Conservation (phyloP, 768 basidiomycete species). For the Mycena maculata region DNA sequence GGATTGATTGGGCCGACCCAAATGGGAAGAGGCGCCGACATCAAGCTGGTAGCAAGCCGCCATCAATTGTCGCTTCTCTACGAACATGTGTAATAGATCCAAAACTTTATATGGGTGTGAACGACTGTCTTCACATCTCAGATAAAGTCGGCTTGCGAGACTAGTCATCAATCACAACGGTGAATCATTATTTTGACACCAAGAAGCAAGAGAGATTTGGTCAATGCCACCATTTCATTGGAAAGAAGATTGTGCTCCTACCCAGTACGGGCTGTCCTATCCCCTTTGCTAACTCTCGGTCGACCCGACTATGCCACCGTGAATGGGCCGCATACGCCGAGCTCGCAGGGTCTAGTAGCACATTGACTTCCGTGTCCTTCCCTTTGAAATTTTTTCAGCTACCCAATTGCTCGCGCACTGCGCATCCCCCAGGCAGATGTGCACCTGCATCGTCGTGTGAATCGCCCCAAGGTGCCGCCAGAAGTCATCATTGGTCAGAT, state of each 20-base stretch:
- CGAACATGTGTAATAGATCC: too few relatives aligned
- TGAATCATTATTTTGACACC: not conserved
- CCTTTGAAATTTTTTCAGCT: conserved; percentile 29
- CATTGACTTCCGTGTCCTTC: not conserved
- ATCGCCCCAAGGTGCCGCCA: not conserved
- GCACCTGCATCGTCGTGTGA: conserved; percentile 3
- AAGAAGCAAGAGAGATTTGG: not conserved
- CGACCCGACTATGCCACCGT: conserved; percentile 12
- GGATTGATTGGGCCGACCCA: too few relatives aligned
- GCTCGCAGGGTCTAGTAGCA: conserved; percentile 7
- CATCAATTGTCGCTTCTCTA: too few relatives aligned
- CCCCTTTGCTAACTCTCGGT: not conserved
- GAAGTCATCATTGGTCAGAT: not conserved
- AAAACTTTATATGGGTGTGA: too few relatives aligned
- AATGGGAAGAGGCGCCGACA: too few relatives aligned
- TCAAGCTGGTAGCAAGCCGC: too few relatives aligned
- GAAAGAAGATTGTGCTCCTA: not conserved
- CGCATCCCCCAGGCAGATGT: conserved; percentile 24
- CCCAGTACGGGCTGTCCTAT: not conserved
- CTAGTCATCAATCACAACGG: not conserved
- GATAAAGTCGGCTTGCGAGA: too few relatives aligned
- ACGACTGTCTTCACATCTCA: too few relatives aligned
- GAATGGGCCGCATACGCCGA: conserved; percentile 3
- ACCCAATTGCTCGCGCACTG: conserved; percentile 24
- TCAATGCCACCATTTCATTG: conserved; percentile 5